Conservation (phyloP, 2,329 filamentous ascomycete genomes). For the Blumeriella jaapii region DNA sequence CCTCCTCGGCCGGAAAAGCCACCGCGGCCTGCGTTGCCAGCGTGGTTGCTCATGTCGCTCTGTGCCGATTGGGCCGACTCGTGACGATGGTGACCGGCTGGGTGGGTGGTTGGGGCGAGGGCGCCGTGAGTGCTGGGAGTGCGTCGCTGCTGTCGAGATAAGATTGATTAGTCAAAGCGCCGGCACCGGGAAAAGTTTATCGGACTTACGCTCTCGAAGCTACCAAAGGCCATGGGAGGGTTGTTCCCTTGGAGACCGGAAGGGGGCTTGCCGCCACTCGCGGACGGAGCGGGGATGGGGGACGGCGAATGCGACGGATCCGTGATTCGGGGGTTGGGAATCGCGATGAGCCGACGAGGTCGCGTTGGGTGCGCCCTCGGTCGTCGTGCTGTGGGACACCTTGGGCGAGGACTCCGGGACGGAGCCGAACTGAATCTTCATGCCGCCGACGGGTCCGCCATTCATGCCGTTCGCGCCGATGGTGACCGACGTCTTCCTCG, state of each 20-base stretch:
- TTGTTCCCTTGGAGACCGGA: slow-evolving; percentile 58
- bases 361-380: slow-evolving; percentile 33
- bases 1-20: slow-evolving; percentile 40
- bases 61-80: slow-evolving; percentile 79
- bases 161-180: slow-evolving; percentile 20
- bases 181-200: slow-evolving; percentile 21
- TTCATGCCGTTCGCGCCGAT: slow-evolving; percentile 79
- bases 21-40: slow-evolving; percentile 37
- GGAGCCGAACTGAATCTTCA: slow-evolving; percentile 73
- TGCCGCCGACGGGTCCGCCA: slow-evolving; percentile 53
- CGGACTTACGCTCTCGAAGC: slow-evolving; percentile 65
- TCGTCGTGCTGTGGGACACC: slow-evolving; percentile 55
- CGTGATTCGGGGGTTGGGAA: slow-evolving; percentile 62
- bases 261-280: slow-evolving; percentile 71
- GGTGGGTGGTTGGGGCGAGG: slow-evolving; percentile 48
- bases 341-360: slow-evolving; percentile 47
- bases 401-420: slow-evolving; percentile 52
- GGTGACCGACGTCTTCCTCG: slow-evolving; percentile 79
- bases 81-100: slow-evolving; percentile 64
- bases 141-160: slow-evolving; percentile 41
- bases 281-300: slow-evolving; percentile 66
- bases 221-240: slow-evolving; percentile 58
- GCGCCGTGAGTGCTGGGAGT: slow-evolving; percentile 56
- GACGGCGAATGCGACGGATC: slow-evolving; percentile 84
- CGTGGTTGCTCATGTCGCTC: slow-evolving; percentile 55